phyloP scores from a whole-genome alignment of 208 protist species.

The Endotrypanum monterogeii region DNA sequence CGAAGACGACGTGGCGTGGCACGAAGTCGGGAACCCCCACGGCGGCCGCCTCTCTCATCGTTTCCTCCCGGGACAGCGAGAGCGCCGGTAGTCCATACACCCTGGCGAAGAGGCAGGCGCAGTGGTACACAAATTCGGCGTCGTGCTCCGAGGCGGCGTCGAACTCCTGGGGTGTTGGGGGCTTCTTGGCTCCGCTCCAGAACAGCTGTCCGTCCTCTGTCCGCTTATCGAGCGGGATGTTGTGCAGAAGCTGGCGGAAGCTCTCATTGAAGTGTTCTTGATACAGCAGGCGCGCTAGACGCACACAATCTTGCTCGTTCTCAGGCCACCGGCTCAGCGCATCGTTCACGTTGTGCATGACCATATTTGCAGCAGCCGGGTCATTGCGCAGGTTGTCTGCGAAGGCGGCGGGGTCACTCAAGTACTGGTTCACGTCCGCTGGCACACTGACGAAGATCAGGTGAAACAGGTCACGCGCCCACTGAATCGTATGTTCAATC shows the following conservation, averaged over 20 bases:
- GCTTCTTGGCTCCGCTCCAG: constrained; percentile 93
- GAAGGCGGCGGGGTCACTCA: constrained; percentile 73
- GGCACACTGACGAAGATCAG: constrained; percentile 79
- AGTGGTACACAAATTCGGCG: constrained; percentile 85
- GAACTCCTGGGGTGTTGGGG: constrained; percentile 84
- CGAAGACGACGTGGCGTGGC: constrained; percentile 66
- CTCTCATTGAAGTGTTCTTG: constrained; percentile 96
- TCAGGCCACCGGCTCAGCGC: constrained; percentile 78
- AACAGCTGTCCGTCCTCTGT: constrained; percentile 91
- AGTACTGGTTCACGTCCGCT: constrained; percentile 87
- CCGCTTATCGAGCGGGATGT: constrained; percentile 97
- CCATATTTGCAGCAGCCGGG: constrained; percentile 57
- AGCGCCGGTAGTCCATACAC: constrained; percentile 64
- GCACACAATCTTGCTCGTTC: constrained; percentile 94
- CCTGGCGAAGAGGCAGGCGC: constrained; percentile 64
- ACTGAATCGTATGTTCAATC: constrained; percentile 99
- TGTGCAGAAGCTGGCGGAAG: constrained; percentile 97
- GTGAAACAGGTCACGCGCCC: constrained; percentile 93
- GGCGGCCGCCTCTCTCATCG: constrained; percentile 41
- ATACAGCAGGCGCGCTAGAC: constrained; percentile 94
- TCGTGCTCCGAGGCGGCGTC: constrained; percentile 42
- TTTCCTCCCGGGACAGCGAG: constrained; percentile 41
- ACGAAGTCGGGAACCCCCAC: constrained; percentile 63
- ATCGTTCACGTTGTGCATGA: constrained; percentile 72
- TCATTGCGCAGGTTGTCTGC: constrained; percentile 63